Evolutionary conservation across 78 protist genomes (phyloP), one percentile per base, ranked within the genome.

Genomic region (Planoprotostelium fungivorum): DNA sequence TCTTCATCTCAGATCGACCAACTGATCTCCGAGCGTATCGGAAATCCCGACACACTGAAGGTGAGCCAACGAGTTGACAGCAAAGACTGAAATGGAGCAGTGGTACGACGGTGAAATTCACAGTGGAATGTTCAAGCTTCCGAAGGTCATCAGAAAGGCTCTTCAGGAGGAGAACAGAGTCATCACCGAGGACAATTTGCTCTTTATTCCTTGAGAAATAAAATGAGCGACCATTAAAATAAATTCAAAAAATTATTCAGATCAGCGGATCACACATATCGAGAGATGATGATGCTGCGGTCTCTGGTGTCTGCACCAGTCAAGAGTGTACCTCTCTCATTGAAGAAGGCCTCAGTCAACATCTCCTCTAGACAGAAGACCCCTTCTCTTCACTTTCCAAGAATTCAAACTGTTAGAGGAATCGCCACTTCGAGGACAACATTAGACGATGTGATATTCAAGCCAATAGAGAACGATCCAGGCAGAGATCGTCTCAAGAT

Each of bases 91-190:
- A 1, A 90, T 37, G 85, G 37, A 35, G 35, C 1, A 84, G 89
- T 91, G 85, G 35, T 38, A 86, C 63, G 94, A 91, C 35, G 94
- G 94, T 16, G 88, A n/a, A 34, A 63, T 88, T 16, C 63, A 86
- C 91, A 23, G 39, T 25, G 89, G 94, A 29, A 38, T 91, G 38
- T 84, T 36, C 86, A 25, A 35, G 63, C 94, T 91, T 84, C 63
- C 91, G 36, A 91, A 91, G 94, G 0, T 25, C 73, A 51, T 51
- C 73, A 5, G 73, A 5, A 51, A 51, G 73, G 16, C 73, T 51
- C 73, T 51, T 5, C 73, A 51, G 73, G 73, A 5, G 31, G 73
- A 51, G 16, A 51, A 5, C 73, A 5, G 73, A 5, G 73, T 51
- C 73, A 51, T 51, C 73, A 51, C 73, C 73, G 73, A 51, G 73